These are phyloP conservation scores for Boletus subparvulus DNA, from an alignment of 768 basidiomycete species.

Conservation along the genomic window DNA sequence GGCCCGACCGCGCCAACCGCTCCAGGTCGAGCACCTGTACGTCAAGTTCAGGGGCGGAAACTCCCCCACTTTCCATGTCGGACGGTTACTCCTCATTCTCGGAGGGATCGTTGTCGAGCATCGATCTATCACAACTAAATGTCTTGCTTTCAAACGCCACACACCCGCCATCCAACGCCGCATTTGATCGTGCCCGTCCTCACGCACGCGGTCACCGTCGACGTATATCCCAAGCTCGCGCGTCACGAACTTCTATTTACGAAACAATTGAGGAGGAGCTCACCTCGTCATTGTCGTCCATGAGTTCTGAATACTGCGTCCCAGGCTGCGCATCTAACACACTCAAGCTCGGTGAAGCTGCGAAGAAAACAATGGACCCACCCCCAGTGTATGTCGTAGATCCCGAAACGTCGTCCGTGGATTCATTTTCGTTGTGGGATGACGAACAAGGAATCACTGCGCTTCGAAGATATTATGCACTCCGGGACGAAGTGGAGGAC, in stretches of 20 bases:
- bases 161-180: slow-evolving; percentile 45
- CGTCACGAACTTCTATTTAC: slow-evolving; percentile 67
- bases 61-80: slow-evolving; percentile 67
- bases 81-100: slow-evolving; percentile 66
- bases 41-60: slow-evolving; percentile 64
- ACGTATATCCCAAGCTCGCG: slow-evolving; percentile 61
- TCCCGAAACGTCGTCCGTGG: slow-evolving; percentile 48
- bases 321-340: slow-evolving; percentile 35
- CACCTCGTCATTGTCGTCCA: slow-evolving; percentile 32
- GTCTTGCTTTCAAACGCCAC: slow-evolving; percentile 54
- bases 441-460: slow-evolving; percentile 67
- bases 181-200: slow-evolving; percentile 39
- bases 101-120: slow-evolving; percentile 74
- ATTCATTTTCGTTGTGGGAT: slow-evolving; percentile 55
- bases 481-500: slow-evolving; percentile 65
- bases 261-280: slow-evolving; percentile 80
- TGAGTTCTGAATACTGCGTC: slow-evolving; percentile 24
- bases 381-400: slow-evolving; percentile 57
- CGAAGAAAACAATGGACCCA: slow-evolving; percentile 29
- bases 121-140: slow-evolving; percentile 66
- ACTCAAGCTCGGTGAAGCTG: background rate
- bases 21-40: slow-evolving; percentile 73
- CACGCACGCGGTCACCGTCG: slow-evolving; percentile 62
- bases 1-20: slow-evolving; percentile 48
- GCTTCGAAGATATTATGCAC: slow-evolving; percentile 64